Base-by-base conservation (phyloP, 1,139 yeast genomes). In the Suhomyces wounanorum region DNA sequence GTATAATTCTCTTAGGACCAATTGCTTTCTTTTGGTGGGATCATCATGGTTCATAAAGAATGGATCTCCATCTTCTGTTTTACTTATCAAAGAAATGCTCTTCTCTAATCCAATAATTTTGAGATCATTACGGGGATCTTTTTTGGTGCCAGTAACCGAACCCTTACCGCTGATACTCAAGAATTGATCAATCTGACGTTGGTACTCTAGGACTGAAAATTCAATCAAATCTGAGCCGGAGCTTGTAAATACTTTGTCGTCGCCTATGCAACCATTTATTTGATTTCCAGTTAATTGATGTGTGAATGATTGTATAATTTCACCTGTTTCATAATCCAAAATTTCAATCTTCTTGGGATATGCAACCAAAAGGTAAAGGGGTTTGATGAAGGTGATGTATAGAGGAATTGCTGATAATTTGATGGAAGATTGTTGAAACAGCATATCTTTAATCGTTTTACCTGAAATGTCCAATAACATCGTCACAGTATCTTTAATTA, bases 301-400 rank as follows among this genome's bases (percentile, higher is more conserved):
- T n/a, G 54, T 57, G 52, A 63, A 75, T 44, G 55, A 66, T 55
- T 82, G 85, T 18, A 81, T 65, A 4, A 72, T 33, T 21, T 69
- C 70, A 0, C 84, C 85, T 35, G 68, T 70, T 18, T 67, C 70
- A 21, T 70, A 60, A 50, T 81, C 84, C 13, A 77, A 52, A 0
- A 83, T 56, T 49, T 81, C 84, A 1, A 83, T 57, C 45, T 66
- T 71, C 50, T 76, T 76, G 39, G 67, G 60, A 45, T 72, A 71
- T 2, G 75, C 59, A 1, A 72, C 57, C n/a, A 82, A 55, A 13
- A 82, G 54, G 56, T 82, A 83, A 1, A 69, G 60, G 1, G 88
- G 87, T 40, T 67, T 60, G 45, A 81, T 63, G 42, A 66, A 68
- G 9, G 69, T 59, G 3, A 77, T 65, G 36, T 56, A 62, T 14